Conservation (phyloP, 2,329 filamentous ascomycete genomes). For the Macroventuria anomochaeta region DNA sequence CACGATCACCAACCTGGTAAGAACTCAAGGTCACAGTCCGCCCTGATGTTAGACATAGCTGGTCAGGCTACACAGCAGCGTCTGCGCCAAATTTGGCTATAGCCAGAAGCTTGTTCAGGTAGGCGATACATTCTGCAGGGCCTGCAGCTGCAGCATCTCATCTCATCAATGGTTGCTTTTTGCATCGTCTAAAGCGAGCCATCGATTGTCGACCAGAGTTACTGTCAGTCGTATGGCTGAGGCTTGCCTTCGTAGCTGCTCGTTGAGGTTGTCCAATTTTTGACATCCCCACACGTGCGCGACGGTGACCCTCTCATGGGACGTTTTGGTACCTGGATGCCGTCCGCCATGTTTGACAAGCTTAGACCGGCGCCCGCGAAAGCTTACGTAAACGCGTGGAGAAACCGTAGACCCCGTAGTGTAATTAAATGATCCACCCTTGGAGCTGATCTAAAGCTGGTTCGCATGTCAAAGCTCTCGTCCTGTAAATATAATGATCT, state of each 20-base stretch:
- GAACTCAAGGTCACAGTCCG: background rate
- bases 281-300: slow-evolving; percentile 3
- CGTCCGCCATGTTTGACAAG: background rate
- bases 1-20: background rate
- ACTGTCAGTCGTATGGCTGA: background rate
- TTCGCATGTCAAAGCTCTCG: background rate
- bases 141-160: background rate
- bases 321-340: slow-evolving; percentile 1
- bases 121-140: background rate
- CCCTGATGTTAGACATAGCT: background rate
- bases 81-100: background rate
- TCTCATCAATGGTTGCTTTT: background rate
- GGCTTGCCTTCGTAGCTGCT: background rate
- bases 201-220: background rate
- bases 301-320: background rate
- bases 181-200: background rate
- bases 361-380: background rate
- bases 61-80: background rate
- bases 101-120: background rate
- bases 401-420: slow-evolving; percentile 11
- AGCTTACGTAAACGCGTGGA: slow-evolving; percentile 16
- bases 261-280: slow-evolving; percentile 1
- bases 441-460: slow-evolving; percentile 5
- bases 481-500: slow-evolving; percentile 4
- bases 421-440: slow-evolving; percentile 6